Conservation (phyloP, 1,139 yeast species). For the Wickerhamiella infanticola region DNA sequence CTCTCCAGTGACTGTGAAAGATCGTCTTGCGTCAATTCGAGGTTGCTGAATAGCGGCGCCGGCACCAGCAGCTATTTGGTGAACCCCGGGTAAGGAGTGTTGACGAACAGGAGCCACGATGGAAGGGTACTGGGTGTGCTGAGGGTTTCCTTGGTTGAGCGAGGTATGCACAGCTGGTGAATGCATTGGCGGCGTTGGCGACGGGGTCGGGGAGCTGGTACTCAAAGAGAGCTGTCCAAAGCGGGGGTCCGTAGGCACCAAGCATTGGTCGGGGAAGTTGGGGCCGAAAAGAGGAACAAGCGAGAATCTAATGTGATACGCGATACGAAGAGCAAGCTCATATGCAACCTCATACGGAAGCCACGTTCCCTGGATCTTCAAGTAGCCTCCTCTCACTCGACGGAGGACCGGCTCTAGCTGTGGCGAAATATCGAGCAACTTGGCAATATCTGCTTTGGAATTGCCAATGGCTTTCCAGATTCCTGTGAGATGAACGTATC, state of each 20-base stretch:
- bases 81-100: neutral
- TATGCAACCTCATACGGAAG: conserved; percentile 58
- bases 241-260: conserved; percentile 47
- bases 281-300: conserved; percentile 70
- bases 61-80: neutral
- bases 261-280: conserved; percentile 55
- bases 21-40: neutral
- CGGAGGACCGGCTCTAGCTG: conserved; percentile 50
- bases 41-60: neutral
- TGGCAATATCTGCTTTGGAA: conserved; percentile 61
- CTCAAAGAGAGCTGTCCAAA: conserved; percentile 45
- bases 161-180: neutral
- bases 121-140: neutral
- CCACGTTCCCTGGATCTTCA: conserved; percentile 95
- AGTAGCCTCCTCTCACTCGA: conserved; percentile 78
- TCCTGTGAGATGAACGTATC: conserved; percentile 82
- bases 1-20: neutral
- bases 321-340: conserved; percentile 55
- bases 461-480: conserved; percentile 75
- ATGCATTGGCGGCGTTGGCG: neutral
- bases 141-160: neutral
- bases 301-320: conserved; percentile 62
- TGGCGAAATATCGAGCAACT: conserved; percentile 58
- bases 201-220: neutral
- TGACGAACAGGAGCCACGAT: neutral